phyloP scores from a whole-genome alignment of 345 rosid species.

The Erysimum cheiranthoides region DNA sequence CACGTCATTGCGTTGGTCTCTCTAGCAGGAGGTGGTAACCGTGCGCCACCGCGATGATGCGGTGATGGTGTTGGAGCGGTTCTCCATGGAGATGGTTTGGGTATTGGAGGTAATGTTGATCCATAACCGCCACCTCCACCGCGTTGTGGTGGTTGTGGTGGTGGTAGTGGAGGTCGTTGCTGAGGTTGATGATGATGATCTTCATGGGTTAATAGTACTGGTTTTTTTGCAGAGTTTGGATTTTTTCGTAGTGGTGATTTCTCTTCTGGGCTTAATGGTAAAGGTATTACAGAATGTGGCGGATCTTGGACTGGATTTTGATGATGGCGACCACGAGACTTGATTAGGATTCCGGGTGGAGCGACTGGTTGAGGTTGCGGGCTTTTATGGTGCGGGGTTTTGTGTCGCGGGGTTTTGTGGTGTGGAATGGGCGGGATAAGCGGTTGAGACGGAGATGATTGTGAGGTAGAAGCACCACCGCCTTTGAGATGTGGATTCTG shows the following conservation, averaged over 20 bases:
- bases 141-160: slow-evolving; percentile 13
- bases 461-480: slow-evolving; percentile 41
- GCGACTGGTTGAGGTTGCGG: slow-evolving; percentile 8
- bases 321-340: slow-evolving; percentile 36
- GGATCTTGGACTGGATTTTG: slow-evolving; percentile 33
- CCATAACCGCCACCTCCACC: slow-evolving; percentile 34
- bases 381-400: slow-evolving; percentile 1
- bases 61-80: slow-evolving; percentile 46
- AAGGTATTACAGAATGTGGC: slow-evolving; percentile 24
- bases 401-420: not conserved
- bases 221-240: slow-evolving; percentile 30
- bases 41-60: slow-evolving; percentile 25
- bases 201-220: slow-evolving; percentile 39
- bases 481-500: slow-evolving; percentile 37
- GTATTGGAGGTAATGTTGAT: slow-evolving; percentile 43
- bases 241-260: slow-evolving; percentile 20
- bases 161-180: slow-evolving; percentile 5
- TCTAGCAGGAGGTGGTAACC: slow-evolving; percentile 34
- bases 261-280: slow-evolving; percentile 46
- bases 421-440: slow-evolving; percentile 5
- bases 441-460: slow-evolving; percentile 32
- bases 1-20: slow-evolving; percentile 59
- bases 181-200: slow-evolving; percentile 17
- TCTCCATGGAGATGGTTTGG: slow-evolving; percentile 43
- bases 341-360: slow-evolving; percentile 28